Base-by-base conservation (phyloP, 2,329 filamentous ascomycete species). In the Trichoderma oligosporum region DNA sequence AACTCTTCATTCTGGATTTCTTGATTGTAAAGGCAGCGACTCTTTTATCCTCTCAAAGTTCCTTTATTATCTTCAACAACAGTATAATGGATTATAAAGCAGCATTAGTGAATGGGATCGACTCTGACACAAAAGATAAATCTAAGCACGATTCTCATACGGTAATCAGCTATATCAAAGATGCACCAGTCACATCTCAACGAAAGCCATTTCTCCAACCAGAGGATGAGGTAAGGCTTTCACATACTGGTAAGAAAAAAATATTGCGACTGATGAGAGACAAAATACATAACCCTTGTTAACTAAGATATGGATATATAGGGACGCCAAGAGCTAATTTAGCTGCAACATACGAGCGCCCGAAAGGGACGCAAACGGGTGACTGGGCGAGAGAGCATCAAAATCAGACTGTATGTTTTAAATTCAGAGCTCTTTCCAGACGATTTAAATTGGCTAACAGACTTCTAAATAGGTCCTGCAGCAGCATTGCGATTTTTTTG, bases 271-370 rank as follows among this genome's bases (percentile, higher is more conserved):
- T n/a, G n/a, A n/a, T n/a, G n/a, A n/a, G 16, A 22, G 18, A 1
- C 20, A 25, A 38, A 20, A 38, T 20, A 3, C 36, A 38, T 5
- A 20, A 16, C 3, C n/a, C 16, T 12, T 20, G 4, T 2, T 38
- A 24, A 31, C 31, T 49, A n/a, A 56, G 16, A 4, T 46, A 1
- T 14, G 9, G 4, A 4, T 35, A 51, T 20, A 4, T 47, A 65
- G 72, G 72, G 11, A 71, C 68, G 12, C 63, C 71, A 5, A 61
- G 71, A 20, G 70, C 64, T n/a, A 74, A 71, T 35, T 59, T 71
- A 36, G 71, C 71, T 1, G 67, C 71, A 8, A 68, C 69, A 0
- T 66, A 68, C 31, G 66, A 71, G 7, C 62, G 67, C 35, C 72
- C 71, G 0, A 58, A 68, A 8, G 72, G 72, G 6, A 74, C 72